Base-by-base conservation (phyloP, 257 asterid species). In the Striga asiatica region DNA sequence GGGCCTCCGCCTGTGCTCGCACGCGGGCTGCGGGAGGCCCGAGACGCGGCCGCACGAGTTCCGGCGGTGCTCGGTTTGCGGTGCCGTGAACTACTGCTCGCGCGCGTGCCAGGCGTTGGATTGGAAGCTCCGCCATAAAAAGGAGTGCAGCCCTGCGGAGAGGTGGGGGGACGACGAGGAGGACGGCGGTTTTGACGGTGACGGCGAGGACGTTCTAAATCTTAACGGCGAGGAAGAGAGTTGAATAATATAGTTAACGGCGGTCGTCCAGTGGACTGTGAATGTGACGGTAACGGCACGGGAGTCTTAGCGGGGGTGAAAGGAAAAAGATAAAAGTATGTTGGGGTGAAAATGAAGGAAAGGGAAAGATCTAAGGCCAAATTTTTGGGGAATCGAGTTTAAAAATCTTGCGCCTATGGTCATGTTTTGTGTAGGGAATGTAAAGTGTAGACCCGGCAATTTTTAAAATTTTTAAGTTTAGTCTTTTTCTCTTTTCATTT, bases 51-150 rank as follows among this genome's bases (percentile, higher is more conserved):
- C 75, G 64, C 95, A 84, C 4, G 98, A 91, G 74, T 91, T 91
- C 58, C 83, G 96, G 3, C 73, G 96, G 59, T 91, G 98, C 50
- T 81, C 94, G 0, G 94, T 87, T 23, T 91, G 98, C 62, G 94
- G 96, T 5, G 76, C 81, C 0, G 96, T 83, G 67, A 91, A 84
- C 58, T 91, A 91, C 23, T 91, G 98, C 76, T 91, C 98, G 6
- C 94, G 96, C 34, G 96, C 96, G 3, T 91, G 98, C 31, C 98
- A 91, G 59, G 95, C 96, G 63, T 75, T 91, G 58, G 98, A 91
- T 58, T 91, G 98, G 98, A 84, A 84, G 79, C 67, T 69, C 74
- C 81, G 95, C 46, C 98, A 91, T 49, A 91, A 87, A 71, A 74
- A 56, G 47, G 92, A 78, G 76, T 91, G 98, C 54, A 65, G 73